Evolutionary conservation across 306 rosid species (phyloP).

Genomic region (Inga leiocalycina): DNA sequence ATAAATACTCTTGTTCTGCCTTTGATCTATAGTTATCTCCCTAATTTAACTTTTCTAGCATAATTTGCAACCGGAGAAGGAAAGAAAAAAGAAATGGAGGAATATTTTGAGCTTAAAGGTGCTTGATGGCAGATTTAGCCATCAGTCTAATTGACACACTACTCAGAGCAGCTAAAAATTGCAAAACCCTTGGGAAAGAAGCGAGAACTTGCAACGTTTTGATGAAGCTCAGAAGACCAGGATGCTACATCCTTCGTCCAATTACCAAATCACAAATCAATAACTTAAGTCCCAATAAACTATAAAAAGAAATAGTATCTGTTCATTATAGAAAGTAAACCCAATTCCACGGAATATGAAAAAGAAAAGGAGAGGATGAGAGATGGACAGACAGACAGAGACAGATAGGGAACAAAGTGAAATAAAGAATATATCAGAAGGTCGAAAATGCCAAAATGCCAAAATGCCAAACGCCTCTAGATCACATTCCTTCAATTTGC

Average conservation of each 20-base stretch:
- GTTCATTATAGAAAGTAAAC: slow-evolving; percentile 7
- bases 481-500: not conserved
- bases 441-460: not conserved
- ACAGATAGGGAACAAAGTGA: not conserved
- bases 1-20: not conserved
- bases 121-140: not conserved
- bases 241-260: not conserved
- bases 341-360: not conserved
- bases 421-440: slow-evolving; percentile 6
- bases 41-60: not conserved
- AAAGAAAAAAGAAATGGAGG: not conserved
- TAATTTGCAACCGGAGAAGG: not conserved
- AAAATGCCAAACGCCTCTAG: slow-evolving; percentile 24
- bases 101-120: slow-evolving; percentile 11
- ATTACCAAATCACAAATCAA: slow-evolving; percentile 18
- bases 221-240: slow-evolving; percentile 36
- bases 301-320: not conserved
- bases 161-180: slow-evolving; percentile 23
- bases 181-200: slow-evolving; percentile 21
- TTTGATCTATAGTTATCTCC: not conserved
- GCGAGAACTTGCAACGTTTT: slow-evolving; percentile 21
- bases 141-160: slow-evolving; percentile 10
- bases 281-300: slow-evolving; percentile 33
- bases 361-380: not conserved
- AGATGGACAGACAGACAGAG: not conserved